phyloP scores from a whole-genome alignment of 1,139 yeast species.

The Chernovozyma sophiae-reginae region DNA sequence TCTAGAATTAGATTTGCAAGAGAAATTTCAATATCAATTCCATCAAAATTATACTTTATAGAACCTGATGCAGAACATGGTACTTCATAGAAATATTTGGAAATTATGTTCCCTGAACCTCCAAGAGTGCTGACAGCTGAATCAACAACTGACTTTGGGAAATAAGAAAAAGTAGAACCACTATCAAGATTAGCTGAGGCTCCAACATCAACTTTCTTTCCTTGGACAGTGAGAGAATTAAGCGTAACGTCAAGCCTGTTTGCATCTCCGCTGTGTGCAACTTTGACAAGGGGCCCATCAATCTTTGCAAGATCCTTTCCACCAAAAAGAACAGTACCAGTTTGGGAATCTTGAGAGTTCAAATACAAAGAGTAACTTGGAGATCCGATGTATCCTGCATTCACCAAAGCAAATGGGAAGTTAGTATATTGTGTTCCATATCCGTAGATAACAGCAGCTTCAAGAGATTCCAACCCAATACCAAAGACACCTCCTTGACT shows the following conservation, averaged over 20 bases:
- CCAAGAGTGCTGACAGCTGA: constrained; percentile 14
- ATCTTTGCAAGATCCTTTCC: constrained; percentile 18
- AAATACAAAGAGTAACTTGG: constrained; percentile 34
- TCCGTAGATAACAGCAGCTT: constrained; percentile 17
- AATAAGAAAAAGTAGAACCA: constrained; percentile 27
- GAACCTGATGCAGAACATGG: constrained; percentile 1
- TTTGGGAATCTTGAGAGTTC: constrained; percentile 15
- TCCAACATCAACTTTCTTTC: not conserved
- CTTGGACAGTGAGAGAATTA: not conserved
- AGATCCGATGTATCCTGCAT: constrained; percentile 22
- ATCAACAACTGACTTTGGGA: constrained; percentile 16
- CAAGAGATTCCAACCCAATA: constrained; percentile 43
- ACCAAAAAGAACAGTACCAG: constrained; percentile 18
- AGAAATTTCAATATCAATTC: constrained; percentile 2
- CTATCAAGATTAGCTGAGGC: constrained; percentile 14
- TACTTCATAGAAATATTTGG: not conserved
- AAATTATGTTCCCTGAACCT: not conserved
- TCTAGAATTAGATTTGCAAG: not conserved
- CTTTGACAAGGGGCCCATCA: constrained; percentile 9
- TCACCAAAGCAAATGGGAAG: constrained; percentile 24
- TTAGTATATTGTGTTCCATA: constrained; percentile 16
- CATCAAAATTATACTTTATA: constrained; percentile 1
- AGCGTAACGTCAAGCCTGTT: constrained; percentile 4
- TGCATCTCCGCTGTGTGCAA: constrained; percentile 16
- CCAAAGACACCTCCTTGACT: constrained; percentile 23